These are phyloP conservation scores for Cutaneotrichosporon spelunceum DNA, from an alignment of 1,284 basidiomycete species.

Conservation along the genomic window DNA sequence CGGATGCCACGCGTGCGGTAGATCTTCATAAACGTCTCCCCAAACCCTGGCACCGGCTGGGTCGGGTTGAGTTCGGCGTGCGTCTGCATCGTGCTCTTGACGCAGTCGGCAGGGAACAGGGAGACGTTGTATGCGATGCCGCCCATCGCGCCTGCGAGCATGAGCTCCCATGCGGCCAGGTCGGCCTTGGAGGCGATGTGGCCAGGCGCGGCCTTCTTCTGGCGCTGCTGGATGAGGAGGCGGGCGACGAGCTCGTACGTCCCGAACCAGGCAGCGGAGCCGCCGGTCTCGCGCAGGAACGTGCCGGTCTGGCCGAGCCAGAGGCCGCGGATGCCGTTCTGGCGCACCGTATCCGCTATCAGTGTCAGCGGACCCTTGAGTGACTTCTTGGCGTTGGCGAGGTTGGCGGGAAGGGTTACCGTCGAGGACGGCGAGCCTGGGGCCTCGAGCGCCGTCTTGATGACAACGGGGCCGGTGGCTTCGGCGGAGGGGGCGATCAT, in stretches of 20 bases:
- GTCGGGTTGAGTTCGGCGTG: slow-evolving; percentile 75
- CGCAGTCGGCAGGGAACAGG: slow-evolving; percentile 83
- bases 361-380: slow-evolving; percentile 68
- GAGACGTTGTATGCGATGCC: slow-evolving; percentile 82
- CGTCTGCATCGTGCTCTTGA: slow-evolving; percentile 95
- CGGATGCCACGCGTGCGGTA: slow-evolving; percentile 71
- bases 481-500: slow-evolving; percentile 56
- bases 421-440: slow-evolving; percentile 32
- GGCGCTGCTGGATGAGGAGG: slow-evolving; percentile 56
- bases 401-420: slow-evolving; percentile 16
- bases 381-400: slow-evolving; percentile 22
- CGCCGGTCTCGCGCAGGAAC: slow-evolving; percentile 81
- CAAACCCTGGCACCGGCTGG: slow-evolving; percentile 59
- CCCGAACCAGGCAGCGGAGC: slow-evolving; percentile 80
- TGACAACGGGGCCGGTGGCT: slow-evolving; percentile 1
- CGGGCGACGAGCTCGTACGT: slow-evolving; percentile 73
- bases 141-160: slow-evolving; percentile 77
- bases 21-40: slow-evolving; percentile 68
- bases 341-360: slow-evolving; percentile 62
- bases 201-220: slow-evolving; percentile 23
- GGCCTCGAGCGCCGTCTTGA: slow-evolving; percentile 24
- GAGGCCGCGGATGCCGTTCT: slow-evolving; percentile 68
- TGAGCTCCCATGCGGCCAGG: slow-evolving; percentile 74
- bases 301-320: slow-evolving; percentile 87
- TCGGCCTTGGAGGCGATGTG: slow-evolving; percentile 54